Evolutionary conservation across 2,329 filamentous ascomycete genomes (phyloP), one percentile per base, ranked within the genome.

Genomic region (Endoconidiophora laricicola): DNA sequence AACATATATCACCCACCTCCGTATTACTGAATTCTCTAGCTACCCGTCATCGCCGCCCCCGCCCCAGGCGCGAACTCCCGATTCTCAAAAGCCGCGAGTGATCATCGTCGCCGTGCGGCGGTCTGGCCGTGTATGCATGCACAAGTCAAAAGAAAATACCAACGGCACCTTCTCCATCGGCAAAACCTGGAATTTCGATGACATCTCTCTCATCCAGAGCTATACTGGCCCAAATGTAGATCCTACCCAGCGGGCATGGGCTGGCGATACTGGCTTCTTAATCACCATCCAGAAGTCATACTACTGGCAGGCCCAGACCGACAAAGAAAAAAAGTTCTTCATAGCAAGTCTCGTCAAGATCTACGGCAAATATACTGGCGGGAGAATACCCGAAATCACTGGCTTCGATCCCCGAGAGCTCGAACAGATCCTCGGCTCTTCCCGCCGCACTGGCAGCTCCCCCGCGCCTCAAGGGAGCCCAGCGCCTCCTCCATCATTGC

Each of bases 271-370:
- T 42, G 91, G 91, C 14, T 96, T 98, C 61, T 71, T 83, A 23
- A 86, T 96, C 46, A 91, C 81, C 1, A 76, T 98, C 24, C 82
- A 83, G 23, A 98, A 98, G 64, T 84, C 87, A 0, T 98, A 98
- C 66, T 98, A 91, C 64, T 98, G 91, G 91, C 79, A 94, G 64
- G 87, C 91, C 33, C 81, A 86, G 56, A 91, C 86, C 1, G 76
- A 85, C 48, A 95, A 95, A 68, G 91, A 98, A 66, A 96, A 95
- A 71, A 90, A 94, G 62, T 96, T 96, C 67, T 98, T 98, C 65
- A 91, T 98, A 59, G 87, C 85, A 33, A 95, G 88, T 64, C 67
- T 96, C 57, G 79, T 96, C 60, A 98, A 96, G 65, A 95, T 98
- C 56, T 98, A 85, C 63, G 81, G 81, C 58, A 98, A 96, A 66